Evolutionary conservation across 139 green algal species (phyloP).

Genomic region (Picochlorum sp.): DNA sequence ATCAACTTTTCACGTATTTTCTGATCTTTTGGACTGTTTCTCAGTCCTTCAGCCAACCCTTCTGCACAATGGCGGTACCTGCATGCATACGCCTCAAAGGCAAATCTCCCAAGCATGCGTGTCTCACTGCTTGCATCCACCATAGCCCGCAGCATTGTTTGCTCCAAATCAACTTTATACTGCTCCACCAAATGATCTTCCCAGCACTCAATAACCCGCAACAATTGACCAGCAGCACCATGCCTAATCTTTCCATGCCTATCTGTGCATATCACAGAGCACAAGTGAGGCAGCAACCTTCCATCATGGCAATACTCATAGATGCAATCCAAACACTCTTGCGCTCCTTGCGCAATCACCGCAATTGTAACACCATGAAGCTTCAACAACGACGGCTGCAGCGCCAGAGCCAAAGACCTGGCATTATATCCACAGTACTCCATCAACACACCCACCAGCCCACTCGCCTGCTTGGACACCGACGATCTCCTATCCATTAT

Average conservation of each 20-base stretch:
- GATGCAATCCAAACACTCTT: conserved; percentile 35
- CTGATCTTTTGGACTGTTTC: conserved; percentile 9
- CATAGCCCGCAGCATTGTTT: conserved; percentile 25
- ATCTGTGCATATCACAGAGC: conserved; percentile 31
- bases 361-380: conserved; percentile 70
- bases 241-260: conserved; percentile 53
- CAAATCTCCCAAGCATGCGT: conserved; percentile 25
- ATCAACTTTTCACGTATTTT: conserved; percentile 42
- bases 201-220: conserved; percentile 46
- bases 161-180: conserved; percentile 37
- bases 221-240: conserved; percentile 33
- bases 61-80: conserved; percentile 20
- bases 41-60: conserved; percentile 19
- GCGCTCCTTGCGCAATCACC: conserved; percentile 45
- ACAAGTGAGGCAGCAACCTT: conserved; percentile 42
- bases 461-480: conserved; percentile 54
- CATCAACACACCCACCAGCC: conserved; percentile 49
- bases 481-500: conserved; percentile 55
- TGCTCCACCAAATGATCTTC: conserved; percentile 22
- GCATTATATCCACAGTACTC: conserved; percentile 37
- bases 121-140: conserved; percentile 42
- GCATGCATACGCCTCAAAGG: conserved; percentile 40
- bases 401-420: conserved; percentile 35
- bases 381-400: conserved; percentile 61
- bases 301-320: conserved; percentile 43